Conservation (phyloP, 768 basidiomycete genomes). For the Termitomyces sp. region DNA sequence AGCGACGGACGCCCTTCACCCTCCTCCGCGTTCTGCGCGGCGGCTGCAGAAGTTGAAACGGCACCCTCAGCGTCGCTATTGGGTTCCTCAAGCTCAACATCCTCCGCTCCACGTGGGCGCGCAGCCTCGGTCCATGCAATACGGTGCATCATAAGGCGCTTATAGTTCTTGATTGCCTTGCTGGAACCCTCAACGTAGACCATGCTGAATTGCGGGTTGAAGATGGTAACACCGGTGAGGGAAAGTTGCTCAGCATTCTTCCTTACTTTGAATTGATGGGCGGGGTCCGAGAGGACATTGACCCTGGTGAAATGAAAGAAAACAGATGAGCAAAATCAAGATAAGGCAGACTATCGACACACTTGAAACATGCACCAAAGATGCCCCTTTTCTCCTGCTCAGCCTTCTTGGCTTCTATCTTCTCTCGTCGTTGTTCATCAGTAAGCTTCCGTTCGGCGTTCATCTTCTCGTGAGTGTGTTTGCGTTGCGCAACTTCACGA, state of each 20-base stretch:
- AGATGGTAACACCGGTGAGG: constrained; percentile 86
- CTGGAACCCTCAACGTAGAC: constrained; percentile 91
- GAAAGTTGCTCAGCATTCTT: constrained; percentile 94
- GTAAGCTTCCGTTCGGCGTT: constrained; percentile 91
- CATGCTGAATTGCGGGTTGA: constrained; percentile 85
- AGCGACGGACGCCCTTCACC: constrained; percentile 46
- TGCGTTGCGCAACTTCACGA: constrained; percentile 88
- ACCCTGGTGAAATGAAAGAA: constrained; percentile 54
- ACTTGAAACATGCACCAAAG: constrained; percentile 90
- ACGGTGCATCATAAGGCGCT: constrained; percentile 79
- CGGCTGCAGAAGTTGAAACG: constrained; percentile 27
- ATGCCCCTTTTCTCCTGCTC: constrained; percentile 88
- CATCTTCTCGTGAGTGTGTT: constrained; percentile 89
- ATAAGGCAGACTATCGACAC: constrained; percentile 27
- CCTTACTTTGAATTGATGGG: constrained; percentile 94
- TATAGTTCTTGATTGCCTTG: constrained; percentile 85
- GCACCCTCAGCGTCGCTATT: constrained; percentile 39
- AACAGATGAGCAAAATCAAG: background rate
- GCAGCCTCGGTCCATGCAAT: constrained; percentile 95
- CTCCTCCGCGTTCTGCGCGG: constrained; percentile 18
- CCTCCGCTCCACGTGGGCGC: constrained; percentile 69
- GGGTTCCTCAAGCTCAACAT: constrained; percentile 60
- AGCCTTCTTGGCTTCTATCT: constrained; percentile 78
- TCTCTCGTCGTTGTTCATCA: constrained; percentile 85
- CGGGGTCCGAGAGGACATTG: constrained; percentile 83